Base-by-base conservation (phyloP, 169 alveolate genomes). In the Toxoplasma gondii region DNA sequence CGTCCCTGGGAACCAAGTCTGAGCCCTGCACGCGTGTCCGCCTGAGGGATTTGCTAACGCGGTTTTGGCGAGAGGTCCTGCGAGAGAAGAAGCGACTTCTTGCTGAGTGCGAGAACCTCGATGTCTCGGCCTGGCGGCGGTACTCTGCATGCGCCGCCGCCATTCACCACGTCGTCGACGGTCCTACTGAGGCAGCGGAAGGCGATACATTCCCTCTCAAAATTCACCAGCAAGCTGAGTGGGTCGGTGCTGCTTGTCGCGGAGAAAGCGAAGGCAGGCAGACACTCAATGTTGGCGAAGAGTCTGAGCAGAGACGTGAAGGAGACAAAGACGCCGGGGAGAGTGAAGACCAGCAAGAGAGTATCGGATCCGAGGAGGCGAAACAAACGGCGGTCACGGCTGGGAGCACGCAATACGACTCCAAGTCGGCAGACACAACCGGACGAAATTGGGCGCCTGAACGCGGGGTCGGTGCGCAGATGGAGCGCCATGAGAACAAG, bases 121-220 rank as follows among this genome's bases (percentile, higher is more conserved):
- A 82, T 24, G 43, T 82, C 9, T 38, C 69, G 34, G 90, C 90
- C 69, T 82, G 90, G 90, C 69, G 39, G 67, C 54, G 90, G 36
- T 82, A 43, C 41, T 38, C 90, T 7, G 38, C 90, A 22, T 38
- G 67, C 41, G 90, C 90, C 1, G 90, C 67, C 29, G 90, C 90
- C 58, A 44, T 82, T 82, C 90, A 82, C 90, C 90, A 43, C 69
- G 90, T 82, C 90, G 90, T 82, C n/a, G 90, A 82, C 90, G 90
- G 90, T 19, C 90, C 90, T 12, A 29, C 64, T 1, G 39, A 39
- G 22, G 90, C 90, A 22, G 64, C 36, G 29, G 58, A 29, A 27
- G 94, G 53, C n/a, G 86, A 29, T 34, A 24, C 39, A 12, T 53
- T 39, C 53, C 67, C 92, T 24, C 69, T 54, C 22, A 43, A 24